Percentiles rank a stretch among this genome's conserved stretches.
Conservation (phyloP, 2,329 filamentous ascomycete genomes). For the Magnaporthiopsis rhizophila region DNA sequence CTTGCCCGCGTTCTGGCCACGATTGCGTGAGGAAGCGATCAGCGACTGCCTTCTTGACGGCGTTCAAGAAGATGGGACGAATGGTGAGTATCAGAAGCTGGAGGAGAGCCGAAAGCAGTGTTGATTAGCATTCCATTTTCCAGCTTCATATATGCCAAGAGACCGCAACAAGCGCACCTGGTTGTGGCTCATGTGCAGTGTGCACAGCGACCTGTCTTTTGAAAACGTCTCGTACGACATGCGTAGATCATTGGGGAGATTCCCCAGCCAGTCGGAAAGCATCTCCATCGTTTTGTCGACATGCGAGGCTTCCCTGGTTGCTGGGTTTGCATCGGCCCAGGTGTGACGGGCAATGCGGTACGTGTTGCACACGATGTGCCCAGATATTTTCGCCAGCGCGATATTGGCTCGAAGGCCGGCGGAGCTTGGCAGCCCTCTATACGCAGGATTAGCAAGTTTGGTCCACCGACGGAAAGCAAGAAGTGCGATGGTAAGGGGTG, state of each 20-base stretch:
- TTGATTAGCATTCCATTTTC: no score
- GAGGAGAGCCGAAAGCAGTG: not conserved
- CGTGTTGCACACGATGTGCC: conserved; percentile 39
- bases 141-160: conserved; percentile 8
- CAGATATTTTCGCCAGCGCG: conserved; percentile 37
- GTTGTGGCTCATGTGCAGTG: conserved; percentile 42
- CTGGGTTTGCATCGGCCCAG: conserved; percentile 11
- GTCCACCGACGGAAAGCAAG: conserved; percentile 1
- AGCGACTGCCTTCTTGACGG: conserved; percentile 38
- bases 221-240: conserved; percentile 26
- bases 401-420: conserved; percentile 37
- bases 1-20: not conserved
- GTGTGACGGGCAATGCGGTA: conserved; percentile 29
- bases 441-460: conserved; percentile 1
- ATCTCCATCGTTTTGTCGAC: conserved; percentile 31
- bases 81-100: conserved; percentile 41
- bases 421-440: conserved; percentile 34
- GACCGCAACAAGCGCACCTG: conserved; percentile 15
- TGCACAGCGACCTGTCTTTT: conserved; percentile 33
- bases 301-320: conserved; percentile 20
- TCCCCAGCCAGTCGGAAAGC: conserved; percentile 32
- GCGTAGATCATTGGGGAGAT: conserved; percentile 29
- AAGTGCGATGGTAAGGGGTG: not conserved
- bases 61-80: conserved; percentile 38
- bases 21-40: conserved; percentile 26